Evolutionary conservation across 176 grass and related monocot species (phyloP).

Genomic region (Musa acuminata): DNA sequence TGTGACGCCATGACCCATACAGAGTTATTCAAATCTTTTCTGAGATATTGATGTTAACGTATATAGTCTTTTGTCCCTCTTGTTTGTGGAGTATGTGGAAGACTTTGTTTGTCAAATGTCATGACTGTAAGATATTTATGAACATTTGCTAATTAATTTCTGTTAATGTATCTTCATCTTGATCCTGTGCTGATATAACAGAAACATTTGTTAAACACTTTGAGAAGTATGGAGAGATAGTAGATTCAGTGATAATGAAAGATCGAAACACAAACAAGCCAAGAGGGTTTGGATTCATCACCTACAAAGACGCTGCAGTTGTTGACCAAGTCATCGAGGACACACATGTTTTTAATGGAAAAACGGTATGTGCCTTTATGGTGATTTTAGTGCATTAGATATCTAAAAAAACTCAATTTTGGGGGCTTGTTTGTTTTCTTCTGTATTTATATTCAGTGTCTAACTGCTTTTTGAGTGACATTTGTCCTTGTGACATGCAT

Average conservation of each 20-base stretch:
- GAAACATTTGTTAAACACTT: slow-evolving; percentile 70
- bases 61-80: background rate
- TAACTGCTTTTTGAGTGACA: no score
- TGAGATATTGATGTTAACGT: background rate
- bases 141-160: background rate
- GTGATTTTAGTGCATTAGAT: no score
- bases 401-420: no score
- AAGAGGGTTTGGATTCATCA: slow-evolving; percentile 92
- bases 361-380: slow-evolving; percentile 34
- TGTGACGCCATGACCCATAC: background rate
- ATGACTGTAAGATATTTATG: no score
- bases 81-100: background rate
- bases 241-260: slow-evolving; percentile 93
- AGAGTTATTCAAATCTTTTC: background rate
- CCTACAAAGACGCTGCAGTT: slow-evolving; percentile 54
- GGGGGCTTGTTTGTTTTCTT: background rate
- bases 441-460: background rate
- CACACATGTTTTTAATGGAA: slow-evolving; percentile 63
- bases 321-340: slow-evolving; percentile 81
- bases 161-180: background rate
- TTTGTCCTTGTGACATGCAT: no score
- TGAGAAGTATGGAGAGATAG: slow-evolving; percentile 59
- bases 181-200: slow-evolving; percentile 18
- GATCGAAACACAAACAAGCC: slow-evolving; percentile 66
- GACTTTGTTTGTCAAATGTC: no score